Conservation (phyloP, 352 stramenopile species). For the Pythium rishiriense region DNA sequence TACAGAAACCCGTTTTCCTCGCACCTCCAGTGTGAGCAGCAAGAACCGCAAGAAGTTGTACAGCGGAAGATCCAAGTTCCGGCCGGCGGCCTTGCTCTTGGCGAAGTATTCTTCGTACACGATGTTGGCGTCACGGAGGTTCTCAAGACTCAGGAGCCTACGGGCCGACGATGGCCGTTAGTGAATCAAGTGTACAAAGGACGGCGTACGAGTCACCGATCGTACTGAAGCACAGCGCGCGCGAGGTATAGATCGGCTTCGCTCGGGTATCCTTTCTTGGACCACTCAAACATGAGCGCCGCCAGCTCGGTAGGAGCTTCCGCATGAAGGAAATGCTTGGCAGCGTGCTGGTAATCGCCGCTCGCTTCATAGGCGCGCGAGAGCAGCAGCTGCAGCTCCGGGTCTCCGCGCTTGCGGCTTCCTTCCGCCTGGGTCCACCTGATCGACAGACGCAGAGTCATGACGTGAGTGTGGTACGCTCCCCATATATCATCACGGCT, state of each 20-base stretch:
- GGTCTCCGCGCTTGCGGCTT: slow-evolving; percentile 71
- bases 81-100: slow-evolving; percentile 42
- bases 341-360: slow-evolving; percentile 61
- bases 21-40: slow-evolving; percentile 81
- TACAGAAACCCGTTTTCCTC: too few relatives aligned
- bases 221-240: slow-evolving; percentile 77
- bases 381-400: slow-evolving; percentile 74
- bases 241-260: slow-evolving; percentile 82
- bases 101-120: slow-evolving; percentile 70
- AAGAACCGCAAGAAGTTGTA: slow-evolving; percentile 86
- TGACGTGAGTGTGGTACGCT: too few relatives aligned
- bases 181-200: background rate
- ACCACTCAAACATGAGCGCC: slow-evolving; percentile 75
- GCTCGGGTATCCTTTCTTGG: slow-evolving; percentile 69
- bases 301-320: slow-evolving; percentile 73
- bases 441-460: too few relatives aligned
- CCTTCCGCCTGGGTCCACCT: slow-evolving; percentile 69
- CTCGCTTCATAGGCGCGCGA: slow-evolving; percentile 49
- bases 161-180: background rate
- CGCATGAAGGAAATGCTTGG: slow-evolving; percentile 81
- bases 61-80: slow-evolving; percentile 64
- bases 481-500: too few relatives aligned
- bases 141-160: slow-evolving; percentile 81
- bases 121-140: slow-evolving; percentile 84
- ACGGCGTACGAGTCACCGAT: too few relatives aligned